Conservation (phyloP, 306 rosid genomes). For the Lupinus albus region DNA sequence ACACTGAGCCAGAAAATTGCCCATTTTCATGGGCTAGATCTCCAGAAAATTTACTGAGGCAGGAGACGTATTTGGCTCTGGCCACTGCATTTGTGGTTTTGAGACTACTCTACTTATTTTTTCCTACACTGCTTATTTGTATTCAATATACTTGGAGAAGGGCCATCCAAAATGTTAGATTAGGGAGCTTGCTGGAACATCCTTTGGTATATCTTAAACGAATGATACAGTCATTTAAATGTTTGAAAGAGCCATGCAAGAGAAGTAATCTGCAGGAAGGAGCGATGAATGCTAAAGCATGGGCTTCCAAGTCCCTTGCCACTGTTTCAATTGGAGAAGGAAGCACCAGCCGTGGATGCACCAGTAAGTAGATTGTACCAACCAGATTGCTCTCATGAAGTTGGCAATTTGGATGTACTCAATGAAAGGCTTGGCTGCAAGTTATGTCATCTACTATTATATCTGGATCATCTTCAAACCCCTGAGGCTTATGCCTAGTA, state of each 20-base stretch:
- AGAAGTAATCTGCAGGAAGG: constrained; percentile 99
- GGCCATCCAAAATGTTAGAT: constrained; percentile 59
- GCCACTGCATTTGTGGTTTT: constrained; percentile 86
- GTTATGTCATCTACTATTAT: constrained; percentile 45
- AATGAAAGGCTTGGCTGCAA: constrained; percentile 44
- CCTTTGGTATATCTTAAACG: constrained; percentile 75
- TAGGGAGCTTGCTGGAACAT: constrained; percentile 77
- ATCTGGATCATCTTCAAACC: constrained; percentile 43
- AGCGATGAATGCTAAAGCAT: constrained; percentile 89
- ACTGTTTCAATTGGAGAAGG: constrained; percentile 93
- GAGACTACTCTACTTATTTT: constrained; percentile 68
- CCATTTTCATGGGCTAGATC: constrained; percentile 99
- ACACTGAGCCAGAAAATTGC: constrained; percentile 78
- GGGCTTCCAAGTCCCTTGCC: constrained; percentile 99
- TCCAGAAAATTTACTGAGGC: constrained; percentile 84
- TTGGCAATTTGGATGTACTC: constrained; percentile 35
- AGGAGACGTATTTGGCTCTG: constrained; percentile 88
- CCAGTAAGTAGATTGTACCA: constrained; percentile 48
- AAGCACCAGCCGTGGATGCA: constrained; percentile 59
- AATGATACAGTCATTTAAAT: constrained; percentile 61
- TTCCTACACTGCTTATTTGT: constrained; percentile 62
- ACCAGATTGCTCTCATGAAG: constrained; percentile 30
- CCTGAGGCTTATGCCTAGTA: constrained; percentile 41
- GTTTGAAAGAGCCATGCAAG: constrained; percentile 88
- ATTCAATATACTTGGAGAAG: constrained; percentile 71